Percentiles rank a stretch among this genome's conserved stretches.
phyloP scores from a whole-genome alignment of 257 asterid genomes.

The Handroanthus guayacan region DNA sequence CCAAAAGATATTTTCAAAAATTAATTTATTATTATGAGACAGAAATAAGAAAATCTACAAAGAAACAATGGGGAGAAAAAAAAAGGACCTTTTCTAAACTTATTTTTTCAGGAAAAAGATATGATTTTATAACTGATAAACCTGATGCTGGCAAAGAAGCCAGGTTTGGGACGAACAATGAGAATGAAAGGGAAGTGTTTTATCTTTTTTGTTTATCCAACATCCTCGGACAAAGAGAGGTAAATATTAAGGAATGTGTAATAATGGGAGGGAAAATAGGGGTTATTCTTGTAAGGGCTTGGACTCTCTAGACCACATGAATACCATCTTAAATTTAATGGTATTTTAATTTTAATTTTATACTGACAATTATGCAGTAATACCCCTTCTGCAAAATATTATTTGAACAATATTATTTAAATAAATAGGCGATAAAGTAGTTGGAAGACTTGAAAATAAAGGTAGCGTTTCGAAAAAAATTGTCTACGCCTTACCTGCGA shows the following conservation, averaged over 20 bases:
- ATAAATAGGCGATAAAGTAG: no score
- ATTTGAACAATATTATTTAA: no score
- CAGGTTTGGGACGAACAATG: constrained; percentile 33
- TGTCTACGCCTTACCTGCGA: no score
- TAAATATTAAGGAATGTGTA: constrained; percentile 33
- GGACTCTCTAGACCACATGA: neutral
- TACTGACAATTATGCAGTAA: no score
- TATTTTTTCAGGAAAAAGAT: no score
- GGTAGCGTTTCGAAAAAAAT: no score
- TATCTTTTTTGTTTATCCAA: constrained; percentile 1
- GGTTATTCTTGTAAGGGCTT: neutral
- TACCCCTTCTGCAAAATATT: no score
- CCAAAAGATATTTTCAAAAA: constrained; percentile 1
- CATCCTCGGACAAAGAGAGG: constrained; percentile 48
- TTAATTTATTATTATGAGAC: neutral
- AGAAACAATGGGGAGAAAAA: neutral
- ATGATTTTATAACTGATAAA: neutral
- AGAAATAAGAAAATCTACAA: neutral
- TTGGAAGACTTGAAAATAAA: no score
- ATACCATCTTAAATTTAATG: no score
- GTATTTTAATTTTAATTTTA: no score
- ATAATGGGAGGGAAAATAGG: neutral
- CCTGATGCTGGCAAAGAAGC: constrained; percentile 40
- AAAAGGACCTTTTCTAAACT: no score
- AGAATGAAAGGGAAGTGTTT: constrained; percentile 32